These are phyloP conservation scores for Phytophthora ramorum DNA, from an alignment of 352 stramenopile genomes.

Conservation along the genomic window DNA sequence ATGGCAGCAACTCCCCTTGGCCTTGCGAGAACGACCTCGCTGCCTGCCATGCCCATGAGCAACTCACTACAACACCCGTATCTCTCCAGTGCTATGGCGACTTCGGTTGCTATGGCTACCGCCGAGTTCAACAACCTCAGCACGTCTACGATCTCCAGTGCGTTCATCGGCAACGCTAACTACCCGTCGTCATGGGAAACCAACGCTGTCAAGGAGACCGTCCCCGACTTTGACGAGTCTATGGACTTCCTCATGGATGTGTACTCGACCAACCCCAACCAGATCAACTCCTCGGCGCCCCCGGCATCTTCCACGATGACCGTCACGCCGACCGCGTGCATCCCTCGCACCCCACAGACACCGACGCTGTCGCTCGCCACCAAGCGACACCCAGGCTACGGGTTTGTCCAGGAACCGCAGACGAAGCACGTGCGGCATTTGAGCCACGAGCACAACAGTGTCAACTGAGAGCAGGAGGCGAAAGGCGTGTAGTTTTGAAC, in stretches of 20 bases:
- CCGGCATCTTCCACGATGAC: conserved; percentile 8
- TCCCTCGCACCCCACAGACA: conserved; percentile 30
- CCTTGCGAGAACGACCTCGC: conserved; percentile 24
- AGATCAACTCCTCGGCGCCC: conserved; percentile 33
- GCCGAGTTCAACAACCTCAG: conserved; percentile 48
- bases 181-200: conserved; percentile 44
- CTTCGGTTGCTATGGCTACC: conserved; percentile 14
- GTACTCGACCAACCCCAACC: conserved; percentile 59
- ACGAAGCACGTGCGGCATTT: conserved; percentile 24
- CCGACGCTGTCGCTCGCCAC: conserved; percentile 19
- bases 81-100: conserved; percentile 24
- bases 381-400: conserved; percentile 32
- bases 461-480: conserved; percentile 25
- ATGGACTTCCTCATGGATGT: conserved; percentile 88
- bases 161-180: conserved; percentile 43
- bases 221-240: conserved; percentile 75
- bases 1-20: conserved; percentile 17
- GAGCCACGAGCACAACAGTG: conserved; percentile 9
- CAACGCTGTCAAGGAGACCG: conserved; percentile 30
- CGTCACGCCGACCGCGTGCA: conserved; percentile 39
- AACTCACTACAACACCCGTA: conserved; percentile 10
- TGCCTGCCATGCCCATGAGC: conserved; percentile 20
- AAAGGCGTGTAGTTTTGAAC: conserved; percentile 30
- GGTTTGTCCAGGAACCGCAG: conserved; percentile 9
- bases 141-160: conserved; percentile 48